Evolutionary conservation across 805 yeast species (phyloP).

Genomic region (Wickerhamomyces canadensis): DNA sequence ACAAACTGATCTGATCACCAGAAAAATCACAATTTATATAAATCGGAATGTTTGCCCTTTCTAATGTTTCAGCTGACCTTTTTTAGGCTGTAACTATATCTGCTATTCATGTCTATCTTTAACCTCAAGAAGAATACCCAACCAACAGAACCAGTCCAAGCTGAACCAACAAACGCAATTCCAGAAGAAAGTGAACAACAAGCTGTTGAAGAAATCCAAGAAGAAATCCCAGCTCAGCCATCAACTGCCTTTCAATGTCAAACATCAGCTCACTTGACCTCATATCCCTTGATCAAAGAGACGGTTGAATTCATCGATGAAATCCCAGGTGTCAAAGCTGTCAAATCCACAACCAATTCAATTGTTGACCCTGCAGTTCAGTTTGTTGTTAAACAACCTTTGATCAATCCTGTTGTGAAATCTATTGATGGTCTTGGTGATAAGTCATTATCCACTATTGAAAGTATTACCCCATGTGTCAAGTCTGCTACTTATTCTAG

Average conservation of each 20-base stretch:
- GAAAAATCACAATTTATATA: no score
- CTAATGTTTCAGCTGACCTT: no score
- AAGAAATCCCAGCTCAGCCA: no score
- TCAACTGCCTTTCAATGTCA: no score
- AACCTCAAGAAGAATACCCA: not conserved
- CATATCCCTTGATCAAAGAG: constrained; percentile 44
- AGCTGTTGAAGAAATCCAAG: no score
- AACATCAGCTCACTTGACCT: constrained; percentile 32
- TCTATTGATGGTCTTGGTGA: constrained; percentile 52
- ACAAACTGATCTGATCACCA: no score
- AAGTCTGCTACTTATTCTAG: constrained; percentile 48
- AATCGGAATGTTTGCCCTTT: no score
- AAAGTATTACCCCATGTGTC: constrained; percentile 51
- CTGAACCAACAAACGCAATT: no score
- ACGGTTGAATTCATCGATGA: constrained; percentile 29
- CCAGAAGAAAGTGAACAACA: no score
- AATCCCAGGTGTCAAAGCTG: constrained; percentile 32
- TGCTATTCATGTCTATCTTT: constrained; percentile 8
- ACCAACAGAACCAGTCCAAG: no score
- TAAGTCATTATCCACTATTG: constrained; percentile 49
- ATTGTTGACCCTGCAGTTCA: constrained; percentile 22
- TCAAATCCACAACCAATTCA: constrained; percentile 29
- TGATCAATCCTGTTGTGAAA: constrained; percentile 38
- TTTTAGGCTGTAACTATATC: no score
- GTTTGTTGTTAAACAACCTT: constrained; percentile 28